Conservation (phyloP, 78 protist species). For the Cavenderia fasciculata region DNA sequence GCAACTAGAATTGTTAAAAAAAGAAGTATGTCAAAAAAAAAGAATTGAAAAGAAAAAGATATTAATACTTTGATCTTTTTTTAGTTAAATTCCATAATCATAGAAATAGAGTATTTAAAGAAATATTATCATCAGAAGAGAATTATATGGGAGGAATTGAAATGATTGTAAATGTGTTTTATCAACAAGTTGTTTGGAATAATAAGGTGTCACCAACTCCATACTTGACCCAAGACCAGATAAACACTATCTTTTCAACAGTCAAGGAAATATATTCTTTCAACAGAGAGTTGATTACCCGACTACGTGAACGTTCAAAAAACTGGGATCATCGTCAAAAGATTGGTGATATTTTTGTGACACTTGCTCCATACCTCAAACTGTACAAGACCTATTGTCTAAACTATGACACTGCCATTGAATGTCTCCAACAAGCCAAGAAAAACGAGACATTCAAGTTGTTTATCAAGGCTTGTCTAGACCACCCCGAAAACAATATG, state of each 20-base stretch:
- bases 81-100: slow-evolving; percentile 26
- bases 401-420: slow-evolving; percentile 38
- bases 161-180: slow-evolving; percentile 50
- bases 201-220: slow-evolving; percentile 60
- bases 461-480: slow-evolving; percentile 51
- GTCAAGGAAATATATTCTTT: slow-evolving; percentile 37
- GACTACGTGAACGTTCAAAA: slow-evolving; percentile 1
- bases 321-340: slow-evolving; percentile 38
- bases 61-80: background rate
- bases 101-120: slow-evolving; percentile 47
- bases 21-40: slow-evolving; percentile 25
- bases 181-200: slow-evolving; percentile 54
- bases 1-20: background rate
- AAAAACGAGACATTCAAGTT: slow-evolving; percentile 25
- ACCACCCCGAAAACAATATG: slow-evolving; percentile 56
- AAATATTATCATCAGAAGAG: slow-evolving; percentile 45
- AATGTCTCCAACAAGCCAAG: slow-evolving; percentile 44
- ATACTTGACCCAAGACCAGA: slow-evolving; percentile 26
- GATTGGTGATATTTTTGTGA: slow-evolving; percentile 51
- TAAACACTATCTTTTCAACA: slow-evolving; percentile 51
- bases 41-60: no score
- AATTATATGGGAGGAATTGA: slow-evolving; percentile 23
- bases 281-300: slow-evolving; percentile 23
- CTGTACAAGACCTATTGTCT: slow-evolving; percentile 54
- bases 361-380: slow-evolving; percentile 21